Percentiles rank a stretch among this genome's conserved stretches.
phyloP scores from a whole-genome alignment of 345 rosid species.

The Citrus trifoliata region DNA sequence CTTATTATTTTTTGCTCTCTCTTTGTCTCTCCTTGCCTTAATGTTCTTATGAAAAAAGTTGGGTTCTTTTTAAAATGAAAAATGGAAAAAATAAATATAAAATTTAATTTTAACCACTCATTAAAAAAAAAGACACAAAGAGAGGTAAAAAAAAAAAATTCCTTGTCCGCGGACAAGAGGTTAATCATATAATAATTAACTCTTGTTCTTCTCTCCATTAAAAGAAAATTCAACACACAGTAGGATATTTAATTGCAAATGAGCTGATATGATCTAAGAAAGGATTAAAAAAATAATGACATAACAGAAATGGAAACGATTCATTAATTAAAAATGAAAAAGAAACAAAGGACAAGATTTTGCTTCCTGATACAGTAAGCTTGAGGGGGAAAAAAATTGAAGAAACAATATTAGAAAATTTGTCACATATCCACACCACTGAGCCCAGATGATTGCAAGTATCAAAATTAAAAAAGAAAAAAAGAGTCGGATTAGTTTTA shows the following conservation, averaged over 20 bases:
- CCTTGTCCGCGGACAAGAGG: background rate
- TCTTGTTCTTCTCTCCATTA: background rate
- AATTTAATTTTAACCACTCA: no score
- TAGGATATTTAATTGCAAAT: background rate
- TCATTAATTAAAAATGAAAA: background rate
- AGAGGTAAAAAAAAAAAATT: no score
- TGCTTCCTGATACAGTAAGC: slow-evolving; percentile 17
- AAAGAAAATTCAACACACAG: background rate
- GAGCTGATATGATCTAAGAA: background rate
- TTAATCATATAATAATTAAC: background rate
- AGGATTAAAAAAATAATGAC: background rate
- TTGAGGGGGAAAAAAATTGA: background rate
- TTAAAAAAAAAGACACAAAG: no score
- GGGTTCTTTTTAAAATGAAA: no score
- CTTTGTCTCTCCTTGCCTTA: no score
- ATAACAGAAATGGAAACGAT: slow-evolving; percentile 22
- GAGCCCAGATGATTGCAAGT: slow-evolving; percentile 1
- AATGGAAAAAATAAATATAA: no score
- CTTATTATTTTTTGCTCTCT: no score
- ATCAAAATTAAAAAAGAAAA: background rate
- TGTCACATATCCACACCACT: slow-evolving; percentile 11
- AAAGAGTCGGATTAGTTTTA: background rate
- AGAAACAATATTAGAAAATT: slow-evolving; percentile 12
- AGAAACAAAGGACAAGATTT: background rate
- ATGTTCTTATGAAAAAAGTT: no score